Conservation (phyloP, 2,329 filamentous ascomycete species). For the Alternaria dauci region DNA sequence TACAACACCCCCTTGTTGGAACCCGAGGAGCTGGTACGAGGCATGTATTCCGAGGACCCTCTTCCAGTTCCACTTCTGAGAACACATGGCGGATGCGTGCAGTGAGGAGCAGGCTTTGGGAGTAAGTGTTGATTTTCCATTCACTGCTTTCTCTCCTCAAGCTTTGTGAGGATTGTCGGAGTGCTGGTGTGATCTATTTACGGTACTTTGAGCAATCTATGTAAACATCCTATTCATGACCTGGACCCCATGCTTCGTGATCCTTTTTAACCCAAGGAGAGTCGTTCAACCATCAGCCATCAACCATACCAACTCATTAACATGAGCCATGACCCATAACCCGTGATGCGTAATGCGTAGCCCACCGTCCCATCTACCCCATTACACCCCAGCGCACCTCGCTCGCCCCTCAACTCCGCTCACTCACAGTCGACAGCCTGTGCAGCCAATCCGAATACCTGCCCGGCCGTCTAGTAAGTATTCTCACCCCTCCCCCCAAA, state of each 20-base stretch:
- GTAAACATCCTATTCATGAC: neutral
- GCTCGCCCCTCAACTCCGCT: neutral
- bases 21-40: neutral
- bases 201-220: neutral
- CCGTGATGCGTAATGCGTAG: neutral
- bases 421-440: neutral
- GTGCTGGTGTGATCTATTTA: neutral
- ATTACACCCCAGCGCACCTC: neutral
- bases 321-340: neutral
- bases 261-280: neutral
- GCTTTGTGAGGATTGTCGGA: neutral
- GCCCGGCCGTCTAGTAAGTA: neutral
- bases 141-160: neutral
- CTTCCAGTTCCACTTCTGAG: neutral
- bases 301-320: constrained; percentile 2
- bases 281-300: neutral
- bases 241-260: neutral
- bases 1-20: neutral
- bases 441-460: neutral
- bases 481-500: constrained; percentile 15
- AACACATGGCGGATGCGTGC: no score
- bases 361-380: neutral
- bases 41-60: neutral
- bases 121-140: neutral
- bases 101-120: neutral